Percentiles rank a stretch among this genome's conserved stretches.
phyloP scores from a whole-genome alignment of 441 rosid genomes.

The Isatis lusitanica region DNA sequence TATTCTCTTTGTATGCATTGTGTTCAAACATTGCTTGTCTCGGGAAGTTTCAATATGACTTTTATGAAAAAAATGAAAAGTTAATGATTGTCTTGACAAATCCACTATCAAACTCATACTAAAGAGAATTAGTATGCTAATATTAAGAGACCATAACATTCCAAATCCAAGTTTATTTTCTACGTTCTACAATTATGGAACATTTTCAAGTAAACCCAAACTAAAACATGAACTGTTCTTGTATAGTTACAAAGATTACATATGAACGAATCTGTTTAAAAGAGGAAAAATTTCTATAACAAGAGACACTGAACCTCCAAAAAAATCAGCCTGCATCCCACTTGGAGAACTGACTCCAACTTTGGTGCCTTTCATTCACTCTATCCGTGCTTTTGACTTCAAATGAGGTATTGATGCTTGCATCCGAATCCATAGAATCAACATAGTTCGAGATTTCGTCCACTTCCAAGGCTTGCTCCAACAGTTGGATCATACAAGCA shows the following conservation, averaged over 20 bases:
- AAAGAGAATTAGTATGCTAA: neutral
- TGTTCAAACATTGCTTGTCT: slow-evolving; percentile 1
- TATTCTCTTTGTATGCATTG: neutral
- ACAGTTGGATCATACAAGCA: slow-evolving; percentile 47
- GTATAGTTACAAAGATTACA: slow-evolving; percentile 21
- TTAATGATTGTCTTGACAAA: neutral
- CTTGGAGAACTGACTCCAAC: slow-evolving; percentile 36
- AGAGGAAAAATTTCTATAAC: neutral
- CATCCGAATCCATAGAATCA: slow-evolving; percentile 17
- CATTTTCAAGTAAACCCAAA: neutral
- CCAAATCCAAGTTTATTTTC: neutral
- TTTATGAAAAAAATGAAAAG: neutral
- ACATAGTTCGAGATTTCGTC: slow-evolving; percentile 20
- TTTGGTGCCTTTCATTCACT: slow-evolving; percentile 1
- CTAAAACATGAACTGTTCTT: slow-evolving; percentile 7
- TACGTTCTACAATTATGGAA: neutral
- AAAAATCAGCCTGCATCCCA: slow-evolving; percentile 44
- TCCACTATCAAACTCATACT: neutral
- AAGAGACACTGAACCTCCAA: slow-evolving; percentile 23
- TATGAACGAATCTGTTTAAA: slow-evolving; percentile 18
- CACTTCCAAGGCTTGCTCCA: slow-evolving; percentile 36
- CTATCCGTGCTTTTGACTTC: slow-evolving; percentile 10
- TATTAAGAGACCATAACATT: neutral
- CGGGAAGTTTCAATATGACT: neutral
- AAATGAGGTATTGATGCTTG: slow-evolving; percentile 17